Conservation (phyloP, 1,284 basidiomycete genomes). For the Amylostereum areolatum region DNA sequence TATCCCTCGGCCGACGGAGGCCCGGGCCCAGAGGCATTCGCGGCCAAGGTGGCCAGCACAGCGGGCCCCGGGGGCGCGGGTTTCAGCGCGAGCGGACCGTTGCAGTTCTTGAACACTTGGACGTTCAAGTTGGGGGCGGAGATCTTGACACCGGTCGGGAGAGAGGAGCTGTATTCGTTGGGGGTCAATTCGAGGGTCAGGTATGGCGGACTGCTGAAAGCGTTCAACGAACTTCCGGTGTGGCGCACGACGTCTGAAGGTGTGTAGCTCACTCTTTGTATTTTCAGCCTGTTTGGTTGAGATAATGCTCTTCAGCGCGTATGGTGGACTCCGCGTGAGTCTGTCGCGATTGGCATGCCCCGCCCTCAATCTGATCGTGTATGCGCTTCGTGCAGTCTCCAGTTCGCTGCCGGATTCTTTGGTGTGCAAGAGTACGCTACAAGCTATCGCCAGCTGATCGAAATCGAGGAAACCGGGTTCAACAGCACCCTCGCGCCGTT, state of each 20-base stretch:
- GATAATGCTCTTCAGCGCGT: slow-evolving; percentile 20
- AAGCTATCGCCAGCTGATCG: slow-evolving; percentile 44
- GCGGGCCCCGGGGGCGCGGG: slow-evolving; percentile 22
- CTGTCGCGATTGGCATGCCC: not conserved
- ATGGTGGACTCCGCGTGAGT: slow-evolving; percentile 53
- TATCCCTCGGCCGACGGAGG: slow-evolving; percentile 39
- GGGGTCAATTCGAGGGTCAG: slow-evolving; percentile 44
- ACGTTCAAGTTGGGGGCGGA: slow-evolving; percentile 51
- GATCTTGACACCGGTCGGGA: slow-evolving; percentile 50
- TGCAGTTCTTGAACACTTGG: slow-evolving; percentile 51
- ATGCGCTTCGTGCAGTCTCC: slow-evolving; percentile 23
- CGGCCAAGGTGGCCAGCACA: slow-evolving; percentile 32
- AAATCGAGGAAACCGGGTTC: slow-evolving; percentile 42
- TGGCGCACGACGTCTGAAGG: slow-evolving; percentile 55
- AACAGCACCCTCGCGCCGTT: slow-evolving; percentile 57
- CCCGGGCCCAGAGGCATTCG: slow-evolving; percentile 28
- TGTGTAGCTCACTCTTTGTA: slow-evolving; percentile 10
- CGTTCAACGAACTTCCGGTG: slow-evolving; percentile 45
- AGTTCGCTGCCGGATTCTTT: slow-evolving; percentile 59
- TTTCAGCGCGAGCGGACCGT: slow-evolving; percentile 36
- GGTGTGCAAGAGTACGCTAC: slow-evolving; percentile 42
- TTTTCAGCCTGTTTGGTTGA: too few species aligned
- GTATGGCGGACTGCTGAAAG: slow-evolving; percentile 53
- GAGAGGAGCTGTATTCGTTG: slow-evolving; percentile 46
- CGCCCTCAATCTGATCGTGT: not conserved